Conservation (phyloP, 148 eudicot species). For the Cornus kousa region DNA sequence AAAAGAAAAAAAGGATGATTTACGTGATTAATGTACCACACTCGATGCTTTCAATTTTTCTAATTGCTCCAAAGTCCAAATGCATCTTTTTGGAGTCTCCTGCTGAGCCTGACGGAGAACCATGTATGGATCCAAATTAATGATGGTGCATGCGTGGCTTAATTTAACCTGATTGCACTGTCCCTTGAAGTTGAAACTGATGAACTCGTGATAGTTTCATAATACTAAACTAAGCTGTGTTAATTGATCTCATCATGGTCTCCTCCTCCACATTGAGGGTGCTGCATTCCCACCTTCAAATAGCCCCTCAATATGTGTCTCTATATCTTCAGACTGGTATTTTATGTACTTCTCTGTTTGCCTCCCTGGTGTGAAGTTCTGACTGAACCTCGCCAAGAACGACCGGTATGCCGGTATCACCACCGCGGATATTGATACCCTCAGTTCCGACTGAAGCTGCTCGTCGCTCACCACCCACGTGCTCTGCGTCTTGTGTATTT, state of each 20-base stretch:
- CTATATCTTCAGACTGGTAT: conserved; percentile 88
- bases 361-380: conserved; percentile 72
- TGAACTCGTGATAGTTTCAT: no score
- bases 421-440: conserved; percentile 82
- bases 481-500: conserved; percentile 70
- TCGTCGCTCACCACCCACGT: conserved; percentile 88
- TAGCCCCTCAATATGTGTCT: conserved; percentile 64
- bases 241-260: not conserved
- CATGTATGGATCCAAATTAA: no score
- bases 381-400: conserved; percentile 69
- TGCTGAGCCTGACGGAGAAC: no score
- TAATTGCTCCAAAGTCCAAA: no score
- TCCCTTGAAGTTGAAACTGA: no score
- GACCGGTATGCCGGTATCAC: conserved; percentile 87
- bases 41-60: no score
- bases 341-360: conserved; percentile 87
- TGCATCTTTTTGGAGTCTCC: no score
- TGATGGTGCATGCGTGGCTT: no score
- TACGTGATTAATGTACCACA: not conserved
- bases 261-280: conserved; percentile 48
- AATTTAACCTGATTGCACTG: no score
- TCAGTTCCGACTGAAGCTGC: conserved; percentile 85
- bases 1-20: not conserved
- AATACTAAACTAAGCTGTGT: no score
- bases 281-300: conserved; percentile 63